A percentile compares a stretch with the other conserved stretches of the same genome.
Evolutionary conservation across 768 basidiomycete genomes (phyloP).

Genomic region (Suillus lakei): DNA sequence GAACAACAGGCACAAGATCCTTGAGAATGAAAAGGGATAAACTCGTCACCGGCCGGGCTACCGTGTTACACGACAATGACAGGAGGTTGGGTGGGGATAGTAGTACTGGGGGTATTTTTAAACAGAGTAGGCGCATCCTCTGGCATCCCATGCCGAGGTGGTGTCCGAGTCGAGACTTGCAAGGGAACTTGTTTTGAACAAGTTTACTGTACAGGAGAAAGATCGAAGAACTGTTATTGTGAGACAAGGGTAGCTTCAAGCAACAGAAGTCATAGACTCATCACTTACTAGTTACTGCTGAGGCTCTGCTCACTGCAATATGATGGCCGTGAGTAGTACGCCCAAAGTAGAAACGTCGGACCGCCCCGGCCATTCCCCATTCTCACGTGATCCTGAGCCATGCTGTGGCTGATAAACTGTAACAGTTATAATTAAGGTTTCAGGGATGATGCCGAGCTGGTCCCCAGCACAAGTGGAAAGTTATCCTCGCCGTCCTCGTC

Average conservation of each 20-base stretch:
- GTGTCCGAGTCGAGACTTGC: background rate
- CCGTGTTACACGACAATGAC: background rate
- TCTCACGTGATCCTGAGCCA: slow-evolving; percentile 12
- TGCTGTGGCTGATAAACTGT: slow-evolving; percentile 45
- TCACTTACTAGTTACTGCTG: too few relatives aligned
- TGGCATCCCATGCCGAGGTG: too few relatives aligned
- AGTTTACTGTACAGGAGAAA: too few relatives aligned
- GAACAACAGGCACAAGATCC: background rate
- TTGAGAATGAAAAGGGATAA: background rate
- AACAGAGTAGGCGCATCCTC: background rate
- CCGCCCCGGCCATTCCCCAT: background rate
- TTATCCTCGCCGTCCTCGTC: slow-evolving; percentile 48
- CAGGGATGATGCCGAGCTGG: slow-evolving; percentile 35
- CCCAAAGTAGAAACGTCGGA: background rate
- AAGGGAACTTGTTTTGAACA: background rate
- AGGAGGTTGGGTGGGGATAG: background rate
- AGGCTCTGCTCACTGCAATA: too few relatives aligned
- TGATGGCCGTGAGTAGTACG: too few relatives aligned
- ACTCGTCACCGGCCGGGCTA: background rate
- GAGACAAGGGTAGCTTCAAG: too few relatives aligned
- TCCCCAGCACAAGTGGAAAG: slow-evolving; percentile 14
- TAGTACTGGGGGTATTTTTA: background rate
- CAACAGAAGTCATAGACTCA: too few relatives aligned
- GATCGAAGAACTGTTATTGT: too few relatives aligned
- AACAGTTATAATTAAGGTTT: slow-evolving; percentile 49